These are phyloP conservation scores for Blepharisma japonicum DNA, from an alignment of 73 alveolate genomes.

Conservation along the genomic window DNA sequence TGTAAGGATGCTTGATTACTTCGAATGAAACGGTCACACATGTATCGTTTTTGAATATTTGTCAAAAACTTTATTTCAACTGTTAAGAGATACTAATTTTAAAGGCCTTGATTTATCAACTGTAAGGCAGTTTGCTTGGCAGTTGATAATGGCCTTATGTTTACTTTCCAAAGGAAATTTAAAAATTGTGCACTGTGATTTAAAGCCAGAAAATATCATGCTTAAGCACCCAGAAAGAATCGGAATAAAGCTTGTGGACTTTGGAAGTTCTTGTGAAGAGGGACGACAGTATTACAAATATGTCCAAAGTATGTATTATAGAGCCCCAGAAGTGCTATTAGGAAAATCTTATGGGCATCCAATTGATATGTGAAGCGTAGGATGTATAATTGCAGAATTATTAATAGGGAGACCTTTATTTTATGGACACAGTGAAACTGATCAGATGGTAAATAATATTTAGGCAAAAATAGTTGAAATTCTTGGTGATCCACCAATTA, in stretches of 20 bases:
- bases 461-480: conserved; percentile 56
- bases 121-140: conserved; percentile 9
- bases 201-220: conserved; percentile 35
- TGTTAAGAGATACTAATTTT: not conserved
- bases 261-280: conserved; percentile 18
- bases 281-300: conserved; percentile 38
- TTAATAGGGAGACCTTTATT: conserved; percentile 76
- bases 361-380: conserved; percentile 86
- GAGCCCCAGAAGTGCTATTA: conserved; percentile 87
- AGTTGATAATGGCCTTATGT: conserved; percentile 7
- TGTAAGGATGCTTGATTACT: conserved; percentile 7
- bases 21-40: not conserved
- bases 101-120: conserved; percentile 24
- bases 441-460: conserved; percentile 37
- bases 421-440: conserved; percentile 65
- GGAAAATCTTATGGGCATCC: conserved; percentile 59
- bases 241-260: conserved; percentile 27
- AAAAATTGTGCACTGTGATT: conserved; percentile 26
- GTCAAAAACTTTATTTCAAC: conserved; percentile 20
- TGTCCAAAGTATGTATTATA: conserved; percentile 65
- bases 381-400: conserved; percentile 89
- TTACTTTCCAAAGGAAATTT: conserved; percentile 2
- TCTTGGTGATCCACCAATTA: conserved; percentile 37
- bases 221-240: not conserved
- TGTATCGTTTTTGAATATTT: conserved; percentile 32